phyloP scores from a whole-genome alignment of 768 basidiomycete genomes.

The Tulasnella sp. region DNA sequence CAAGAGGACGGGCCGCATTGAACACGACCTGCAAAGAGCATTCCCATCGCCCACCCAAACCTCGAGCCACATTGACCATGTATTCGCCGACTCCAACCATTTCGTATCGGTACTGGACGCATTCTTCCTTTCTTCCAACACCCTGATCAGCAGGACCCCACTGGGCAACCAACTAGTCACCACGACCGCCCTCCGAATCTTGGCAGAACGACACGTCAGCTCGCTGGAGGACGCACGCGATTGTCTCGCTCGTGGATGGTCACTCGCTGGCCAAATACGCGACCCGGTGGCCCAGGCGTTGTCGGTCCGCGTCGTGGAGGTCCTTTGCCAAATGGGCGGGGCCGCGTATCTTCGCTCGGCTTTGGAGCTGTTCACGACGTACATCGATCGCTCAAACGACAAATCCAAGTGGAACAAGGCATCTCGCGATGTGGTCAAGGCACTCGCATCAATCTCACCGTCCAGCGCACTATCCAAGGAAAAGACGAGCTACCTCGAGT shows the following conservation, averaged over 20 bases:
- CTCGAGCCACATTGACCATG: background rate
- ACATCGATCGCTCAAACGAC: background rate
- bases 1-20: background rate
- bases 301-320: conserved; percentile 7
- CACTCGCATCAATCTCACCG: background rate
- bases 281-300: background rate
- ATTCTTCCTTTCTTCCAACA: conserved; percentile 6
- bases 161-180: background rate
- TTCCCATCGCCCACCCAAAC: background rate
- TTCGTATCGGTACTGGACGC: background rate
- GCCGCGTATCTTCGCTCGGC: background rate
- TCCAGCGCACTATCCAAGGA: background rate
- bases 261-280: background rate
- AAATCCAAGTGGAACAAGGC: conserved; percentile 1
- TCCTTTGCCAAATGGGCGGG: background rate
- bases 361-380: background rate
- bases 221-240: background rate
- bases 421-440: background rate
- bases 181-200: background rate
- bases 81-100: background rate
- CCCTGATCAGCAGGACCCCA: background rate
- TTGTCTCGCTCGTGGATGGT: background rate
- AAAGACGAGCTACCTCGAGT: background rate
- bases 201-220: background rate
- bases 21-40: background rate